These are phyloP conservation scores for Alternaria alternata DNA, from an alignment of 2,329 filamentous ascomycete species.

Conservation along the genomic window DNA sequence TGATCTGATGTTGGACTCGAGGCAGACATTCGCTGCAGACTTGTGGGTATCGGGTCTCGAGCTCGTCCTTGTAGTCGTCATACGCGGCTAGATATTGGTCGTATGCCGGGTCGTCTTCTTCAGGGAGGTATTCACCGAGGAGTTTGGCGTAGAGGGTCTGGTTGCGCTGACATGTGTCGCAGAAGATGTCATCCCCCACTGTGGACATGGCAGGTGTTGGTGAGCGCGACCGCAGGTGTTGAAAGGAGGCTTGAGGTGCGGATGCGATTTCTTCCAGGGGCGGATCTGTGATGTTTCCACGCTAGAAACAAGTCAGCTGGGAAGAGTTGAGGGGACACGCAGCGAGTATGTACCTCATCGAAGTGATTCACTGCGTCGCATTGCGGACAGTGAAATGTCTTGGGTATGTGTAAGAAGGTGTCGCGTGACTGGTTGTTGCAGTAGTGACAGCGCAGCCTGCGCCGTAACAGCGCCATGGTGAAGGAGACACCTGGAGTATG, in stretches of 20 bases:
- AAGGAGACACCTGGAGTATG: slow-evolving; percentile 2
- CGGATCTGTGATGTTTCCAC: slow-evolving; percentile 89
- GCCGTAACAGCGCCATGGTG: slow-evolving; percentile 46
- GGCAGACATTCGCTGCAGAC: slow-evolving; percentile 84
- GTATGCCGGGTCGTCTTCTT: slow-evolving; percentile 72
- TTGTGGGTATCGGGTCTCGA: slow-evolving; percentile 87
- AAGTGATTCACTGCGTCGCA: slow-evolving; percentile 92
- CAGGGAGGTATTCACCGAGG: slow-evolving; percentile 80
- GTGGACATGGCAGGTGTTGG: slow-evolving; percentile 34
- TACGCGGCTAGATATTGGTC: slow-evolving; percentile 72
- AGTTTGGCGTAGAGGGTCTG: slow-evolving; percentile 81
- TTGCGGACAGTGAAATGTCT: slow-evolving; percentile 54
- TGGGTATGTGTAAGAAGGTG: slow-evolving; percentile 29
- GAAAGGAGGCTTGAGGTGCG: slow-evolving; percentile 28
- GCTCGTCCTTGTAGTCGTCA: slow-evolving; percentile 72
- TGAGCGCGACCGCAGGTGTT: slow-evolving; percentile 37
- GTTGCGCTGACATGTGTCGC: slow-evolving; percentile 84
- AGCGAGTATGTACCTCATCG: slow-evolving; percentile 70
- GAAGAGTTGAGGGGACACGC: not conserved
- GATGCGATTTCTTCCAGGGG: slow-evolving; percentile 62
- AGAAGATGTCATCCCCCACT: slow-evolving; percentile 63
- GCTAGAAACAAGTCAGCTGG: slow-evolving; percentile 59
- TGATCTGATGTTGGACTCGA: slow-evolving; percentile 73
- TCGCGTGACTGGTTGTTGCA: slow-evolving; percentile 41
- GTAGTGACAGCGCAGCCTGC: slow-evolving; percentile 47